Conservation (phyloP, 1,284 basidiomycete species). For the Tausonia pullulans region DNA sequence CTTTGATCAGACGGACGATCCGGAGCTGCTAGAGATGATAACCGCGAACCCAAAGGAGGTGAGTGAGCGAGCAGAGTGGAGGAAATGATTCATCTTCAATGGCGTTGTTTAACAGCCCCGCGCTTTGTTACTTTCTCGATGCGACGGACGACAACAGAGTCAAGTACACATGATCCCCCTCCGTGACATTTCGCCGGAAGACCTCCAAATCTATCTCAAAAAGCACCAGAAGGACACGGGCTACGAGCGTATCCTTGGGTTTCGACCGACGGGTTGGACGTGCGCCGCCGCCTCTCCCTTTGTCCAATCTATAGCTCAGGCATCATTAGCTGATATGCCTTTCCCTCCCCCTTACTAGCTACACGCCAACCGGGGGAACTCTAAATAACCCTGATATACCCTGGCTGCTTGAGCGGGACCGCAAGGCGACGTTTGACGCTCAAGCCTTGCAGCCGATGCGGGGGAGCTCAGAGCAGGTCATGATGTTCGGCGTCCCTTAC, state of each 20-base stretch:
- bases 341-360: conserved; percentile 39
- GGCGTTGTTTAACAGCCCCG: too few relatives aligned
- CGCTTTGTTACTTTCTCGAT: too few relatives aligned
- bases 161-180: conserved; percentile 80
- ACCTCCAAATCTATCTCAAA: conserved; percentile 64
- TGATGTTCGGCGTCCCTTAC: conserved; percentile 63
- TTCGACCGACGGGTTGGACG: conserved; percentile 93
- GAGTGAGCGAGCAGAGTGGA: conserved; percentile 1
- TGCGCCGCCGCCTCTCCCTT: conserved; percentile 36
- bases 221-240: conserved; percentile 49
- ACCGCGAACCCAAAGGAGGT: conserved; percentile 58
- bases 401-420: conserved; percentile 54
- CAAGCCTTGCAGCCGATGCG: conserved; percentile 56
- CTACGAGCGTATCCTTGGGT: conserved; percentile 66
- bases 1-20: conserved; percentile 60
- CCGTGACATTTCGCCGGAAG: conserved; percentile 63
- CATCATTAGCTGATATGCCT: neutral
- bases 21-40: conserved; percentile 66
- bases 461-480: conserved; percentile 55
- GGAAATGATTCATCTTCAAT: too few relatives aligned
- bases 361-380: conserved; percentile 54
- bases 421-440: conserved; percentile 54
- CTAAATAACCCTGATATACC: conserved; percentile 45
- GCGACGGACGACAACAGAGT: conserved; percentile 35
- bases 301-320: too few relatives aligned